These are phyloP conservation scores for Podila minutissima DNA, from an alignment of 192 early-diverging fungal species.

Conservation along the genomic window DNA sequence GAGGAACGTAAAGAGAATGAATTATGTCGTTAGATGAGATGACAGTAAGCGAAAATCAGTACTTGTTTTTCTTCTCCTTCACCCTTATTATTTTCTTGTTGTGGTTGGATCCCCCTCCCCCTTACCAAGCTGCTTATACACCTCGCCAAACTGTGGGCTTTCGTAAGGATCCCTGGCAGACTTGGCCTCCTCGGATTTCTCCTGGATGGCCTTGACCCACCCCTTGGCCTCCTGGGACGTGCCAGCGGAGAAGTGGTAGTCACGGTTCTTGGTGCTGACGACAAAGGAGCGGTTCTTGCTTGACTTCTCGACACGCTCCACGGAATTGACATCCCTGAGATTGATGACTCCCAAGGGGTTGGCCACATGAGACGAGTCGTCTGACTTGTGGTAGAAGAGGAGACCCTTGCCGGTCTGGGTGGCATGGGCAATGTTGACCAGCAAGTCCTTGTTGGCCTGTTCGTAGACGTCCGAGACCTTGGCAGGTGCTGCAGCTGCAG, in stretches of 20 bases:
- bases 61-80: background rate
- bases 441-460: slow-evolving; percentile 32
- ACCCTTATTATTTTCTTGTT: background rate
- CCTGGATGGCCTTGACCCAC: slow-evolving; percentile 51
- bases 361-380: slow-evolving; percentile 29
- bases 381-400: slow-evolving; percentile 53
- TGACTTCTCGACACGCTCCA: slow-evolving; percentile 43
- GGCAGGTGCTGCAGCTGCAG: slow-evolving; percentile 10
- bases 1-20: background rate
- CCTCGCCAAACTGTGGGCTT: slow-evolving; percentile 39
- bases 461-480: slow-evolving; percentile 36
- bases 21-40: background rate
- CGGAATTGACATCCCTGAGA: slow-evolving; percentile 48
- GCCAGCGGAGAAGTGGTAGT: slow-evolving; percentile 48
- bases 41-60: background rate
- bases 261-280: slow-evolving; percentile 50
- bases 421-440: slow-evolving; percentile 49
- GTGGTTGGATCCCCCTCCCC: background rate
- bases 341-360: slow-evolving; percentile 51
- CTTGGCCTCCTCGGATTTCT: slow-evolving; percentile 45
- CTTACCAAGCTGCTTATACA: slow-evolving; percentile 54
- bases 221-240: slow-evolving; percentile 42
- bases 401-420: slow-evolving; percentile 50
- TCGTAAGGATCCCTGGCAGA: slow-evolving; percentile 14
- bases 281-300: slow-evolving; percentile 45